Percentiles rank a stretch among this genome's conserved stretches.
phyloP scores from a whole-genome alignment of 257 asterid species.

The Paulownia fortunei region DNA sequence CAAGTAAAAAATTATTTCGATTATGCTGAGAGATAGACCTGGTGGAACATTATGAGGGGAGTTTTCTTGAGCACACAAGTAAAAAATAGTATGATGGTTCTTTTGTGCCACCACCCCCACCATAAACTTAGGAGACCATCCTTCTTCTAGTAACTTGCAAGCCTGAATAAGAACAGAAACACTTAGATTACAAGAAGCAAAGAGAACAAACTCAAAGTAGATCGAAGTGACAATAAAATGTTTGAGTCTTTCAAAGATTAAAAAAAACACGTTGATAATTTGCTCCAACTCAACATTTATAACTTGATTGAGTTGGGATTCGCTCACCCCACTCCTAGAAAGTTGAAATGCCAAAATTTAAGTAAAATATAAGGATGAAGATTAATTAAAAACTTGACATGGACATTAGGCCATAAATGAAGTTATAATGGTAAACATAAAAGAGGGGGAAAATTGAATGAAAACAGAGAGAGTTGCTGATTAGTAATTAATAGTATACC shows the following conservation, averaged over 20 bases:
- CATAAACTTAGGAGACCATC: slow-evolving; percentile 66
- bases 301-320: slow-evolving; percentile 78
- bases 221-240: neutral
- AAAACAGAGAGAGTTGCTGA: neutral
- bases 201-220: neutral
- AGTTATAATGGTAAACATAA: neutral
- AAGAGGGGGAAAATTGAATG: no score
- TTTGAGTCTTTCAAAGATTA: no score
- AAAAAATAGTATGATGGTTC: slow-evolving; percentile 78
- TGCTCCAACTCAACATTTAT: slow-evolving; percentile 70
- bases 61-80: slow-evolving; percentile 47
- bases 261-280: slow-evolving; percentile 66
- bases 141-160: slow-evolving; percentile 56
- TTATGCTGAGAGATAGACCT: slow-evolving; percentile 37
- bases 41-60: slow-evolving; percentile 69
- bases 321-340: slow-evolving; percentile 77
- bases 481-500: slow-evolving; percentile 40
- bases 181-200: neutral
- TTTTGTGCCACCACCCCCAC: slow-evolving; percentile 74
- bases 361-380: neutral
- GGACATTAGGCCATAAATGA: neutral
- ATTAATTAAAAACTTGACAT: neutral
- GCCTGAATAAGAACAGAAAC: slow-evolving; percentile 50
- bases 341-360: neutral
- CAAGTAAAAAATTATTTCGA: neutral